phyloP scores from a whole-genome alignment of 1,139 yeast species.

The Petasospora rhodanensis region DNA sequence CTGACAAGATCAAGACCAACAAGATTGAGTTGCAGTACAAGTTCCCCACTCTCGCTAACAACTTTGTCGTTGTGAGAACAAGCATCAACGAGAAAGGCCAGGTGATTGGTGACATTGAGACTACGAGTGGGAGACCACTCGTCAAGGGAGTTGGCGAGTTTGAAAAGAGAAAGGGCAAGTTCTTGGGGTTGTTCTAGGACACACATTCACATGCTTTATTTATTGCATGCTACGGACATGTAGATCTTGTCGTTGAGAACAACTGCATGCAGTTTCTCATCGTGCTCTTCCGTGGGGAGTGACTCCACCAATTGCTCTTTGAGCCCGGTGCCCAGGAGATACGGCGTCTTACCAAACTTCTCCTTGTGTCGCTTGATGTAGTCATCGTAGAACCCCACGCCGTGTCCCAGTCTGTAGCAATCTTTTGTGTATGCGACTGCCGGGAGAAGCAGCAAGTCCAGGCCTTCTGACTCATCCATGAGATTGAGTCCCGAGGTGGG shows the following conservation, averaged over 20 bases:
- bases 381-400: conserved; percentile 89
- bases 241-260: conserved; percentile 30
- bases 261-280: conserved; percentile 58
- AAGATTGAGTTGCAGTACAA: conserved; percentile 54
- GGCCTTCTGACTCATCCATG: conserved; percentile 31
- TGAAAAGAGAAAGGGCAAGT: conserved; percentile 11
- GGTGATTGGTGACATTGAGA: conserved; percentile 40
- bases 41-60: conserved; percentile 76
- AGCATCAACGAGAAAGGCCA: conserved; percentile 32
- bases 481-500: conserved; percentile 39
- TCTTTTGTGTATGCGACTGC: conserved; percentile 70
- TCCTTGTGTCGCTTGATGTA: conserved; percentile 48
- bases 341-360: conserved; percentile 31
- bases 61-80: conserved; percentile 62
- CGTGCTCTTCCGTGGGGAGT: conserved; percentile 70
- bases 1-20: conserved; percentile 32
- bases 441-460: conserved; percentile 77
- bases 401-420: conserved; percentile 77
- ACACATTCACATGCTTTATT: too few relatives aligned
- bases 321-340: conserved; percentile 65
- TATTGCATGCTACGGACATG: too few relatives aligned
- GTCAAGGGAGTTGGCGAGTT: conserved; percentile 40
- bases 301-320: conserved; percentile 56
- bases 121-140: conserved; percentile 35
- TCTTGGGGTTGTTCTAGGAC: conserved; percentile 4